Percentiles rank a stretch among this genome's conserved stretches.
These are phyloP conservation scores for Stachybotrys chlorohalonatus DNA, from an alignment of 2,329 filamentous ascomycete species.

Conservation along the genomic window DNA sequence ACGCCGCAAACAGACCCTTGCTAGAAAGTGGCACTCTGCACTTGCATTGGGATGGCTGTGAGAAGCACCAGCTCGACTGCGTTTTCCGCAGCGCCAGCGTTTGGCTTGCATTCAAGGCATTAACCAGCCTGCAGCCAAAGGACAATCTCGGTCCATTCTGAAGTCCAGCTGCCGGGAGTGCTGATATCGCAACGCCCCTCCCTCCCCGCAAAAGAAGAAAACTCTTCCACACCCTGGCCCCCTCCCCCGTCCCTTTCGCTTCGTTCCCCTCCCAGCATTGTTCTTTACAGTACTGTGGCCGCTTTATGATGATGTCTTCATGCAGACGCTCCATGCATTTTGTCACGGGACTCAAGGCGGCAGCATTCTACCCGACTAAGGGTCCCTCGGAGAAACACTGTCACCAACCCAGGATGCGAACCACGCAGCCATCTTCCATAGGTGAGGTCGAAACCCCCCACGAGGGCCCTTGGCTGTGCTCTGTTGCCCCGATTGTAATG, in stretches of 20 bases:
- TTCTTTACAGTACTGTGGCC: not conserved
- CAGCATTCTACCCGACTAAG: not conserved
- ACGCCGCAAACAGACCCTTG: not conserved
- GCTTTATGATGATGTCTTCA: not conserved
- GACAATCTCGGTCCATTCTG: not conserved
- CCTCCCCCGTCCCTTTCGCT: too few relatives aligned
- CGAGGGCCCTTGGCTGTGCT: not conserved
- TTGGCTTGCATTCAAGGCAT: not conserved
- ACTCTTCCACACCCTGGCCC: not conserved
- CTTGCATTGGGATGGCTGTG: too few relatives aligned
- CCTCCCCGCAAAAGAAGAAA: not conserved
- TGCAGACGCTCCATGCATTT: not conserved
- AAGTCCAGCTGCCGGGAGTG: not conserved
- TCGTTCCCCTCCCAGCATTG: not conserved
- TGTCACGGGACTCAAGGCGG: not conserved
- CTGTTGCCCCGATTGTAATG: not conserved
- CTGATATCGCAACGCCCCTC: not conserved
- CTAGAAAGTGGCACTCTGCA: not conserved
- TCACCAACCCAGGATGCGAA: not conserved
- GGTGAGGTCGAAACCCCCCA: not conserved
- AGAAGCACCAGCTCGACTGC: not conserved
- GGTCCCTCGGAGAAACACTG: not conserved
- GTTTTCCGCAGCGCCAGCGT: not conserved
- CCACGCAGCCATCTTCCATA: too few relatives aligned
- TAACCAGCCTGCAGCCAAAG: not conserved